Conservation (phyloP, 75 land plant genomes). For the Pinus taeda region DNA sequence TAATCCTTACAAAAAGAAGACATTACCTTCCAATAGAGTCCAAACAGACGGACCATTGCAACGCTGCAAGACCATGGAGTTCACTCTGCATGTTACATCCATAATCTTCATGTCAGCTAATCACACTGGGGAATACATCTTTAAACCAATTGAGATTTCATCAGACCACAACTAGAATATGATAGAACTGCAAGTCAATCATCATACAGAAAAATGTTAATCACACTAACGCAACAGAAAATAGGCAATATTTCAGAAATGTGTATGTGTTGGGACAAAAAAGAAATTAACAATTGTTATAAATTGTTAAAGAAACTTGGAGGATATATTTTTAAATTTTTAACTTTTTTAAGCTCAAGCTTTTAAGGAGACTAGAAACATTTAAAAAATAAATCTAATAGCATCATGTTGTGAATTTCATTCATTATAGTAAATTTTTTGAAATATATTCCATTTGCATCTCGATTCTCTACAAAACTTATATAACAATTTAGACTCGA, state of each 20-base stretch:
- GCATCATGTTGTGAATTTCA: neutral
- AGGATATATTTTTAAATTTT: neutral
- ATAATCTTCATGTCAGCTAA: neutral
- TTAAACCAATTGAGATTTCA: neutral
- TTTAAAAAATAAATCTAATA: neutral
- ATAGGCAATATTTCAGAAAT: neutral
- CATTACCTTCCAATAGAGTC: constrained; percentile 80
- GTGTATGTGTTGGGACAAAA: neutral
- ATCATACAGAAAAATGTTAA: neutral
- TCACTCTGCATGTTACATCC: constrained; percentile 53
- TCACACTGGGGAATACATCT: neutral
- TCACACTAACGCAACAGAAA: neutral
- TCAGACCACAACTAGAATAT: neutral
- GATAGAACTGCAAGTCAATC: neutral
- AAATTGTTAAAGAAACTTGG: neutral
- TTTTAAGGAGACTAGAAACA: neutral
- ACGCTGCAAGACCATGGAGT: constrained; percentile 83
- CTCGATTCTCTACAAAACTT: neutral
- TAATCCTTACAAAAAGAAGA: neutral
- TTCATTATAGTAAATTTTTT: neutral
- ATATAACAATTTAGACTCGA: neutral
- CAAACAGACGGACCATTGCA: constrained; percentile 81
- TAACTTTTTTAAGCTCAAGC: too few species aligned
- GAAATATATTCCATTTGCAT: neutral
- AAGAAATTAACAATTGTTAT: neutral